Percentiles rank a stretch among this genome's conserved stretches.
phyloP scores from a whole-genome alignment of 164 flowering plant species.

The Protea cynaroides region DNA sequence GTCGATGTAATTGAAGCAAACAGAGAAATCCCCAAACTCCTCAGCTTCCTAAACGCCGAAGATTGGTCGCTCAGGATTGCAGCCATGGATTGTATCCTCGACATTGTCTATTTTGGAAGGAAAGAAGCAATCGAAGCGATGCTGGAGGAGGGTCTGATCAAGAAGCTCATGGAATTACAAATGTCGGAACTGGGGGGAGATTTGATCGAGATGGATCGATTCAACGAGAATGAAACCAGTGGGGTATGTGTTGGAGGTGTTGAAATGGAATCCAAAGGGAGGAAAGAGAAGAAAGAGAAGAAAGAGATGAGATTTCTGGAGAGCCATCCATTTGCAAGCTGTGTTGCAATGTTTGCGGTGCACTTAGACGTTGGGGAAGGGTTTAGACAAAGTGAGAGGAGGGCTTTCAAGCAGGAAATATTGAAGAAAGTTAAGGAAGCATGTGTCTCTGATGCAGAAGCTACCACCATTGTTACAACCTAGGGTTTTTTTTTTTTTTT shows the following conservation, averaged over 20 bases:
- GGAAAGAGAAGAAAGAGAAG: constrained; percentile 23
- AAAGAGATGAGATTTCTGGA: constrained; percentile 42
- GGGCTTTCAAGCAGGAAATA: constrained; percentile 68
- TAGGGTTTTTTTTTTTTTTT: no score
- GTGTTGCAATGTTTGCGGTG: constrained; percentile 81
- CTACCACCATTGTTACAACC: constrained; percentile 79
- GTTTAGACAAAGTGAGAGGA: constrained; percentile 79
- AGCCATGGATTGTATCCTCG: constrained; percentile 65
- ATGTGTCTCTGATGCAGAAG: constrained; percentile 57
- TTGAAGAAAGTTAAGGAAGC: constrained; percentile 55
- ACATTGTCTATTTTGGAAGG: constrained; percentile 81
- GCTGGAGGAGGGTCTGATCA: constrained; percentile 56
- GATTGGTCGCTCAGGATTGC: constrained; percentile 25
- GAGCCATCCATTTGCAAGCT: constrained; percentile 62
- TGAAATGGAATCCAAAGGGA: constrained; percentile 7
- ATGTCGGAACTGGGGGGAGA: constrained; percentile 60
- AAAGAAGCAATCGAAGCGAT: constrained; percentile 82
- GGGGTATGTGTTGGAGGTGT: constrained; percentile 7
- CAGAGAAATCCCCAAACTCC: constrained; percentile 48
- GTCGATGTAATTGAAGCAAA: constrained; percentile 65
- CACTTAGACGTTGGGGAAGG: constrained; percentile 91
- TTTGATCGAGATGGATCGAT: constrained; percentile 42
- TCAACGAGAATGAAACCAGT: constrained; percentile 15
- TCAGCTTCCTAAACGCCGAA: constrained; percentile 27
- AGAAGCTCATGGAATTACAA: constrained; percentile 69